These are phyloP conservation scores for Kernera saxatilis DNA, from an alignment of 345 rosid species.

Conservation along the genomic window DNA sequence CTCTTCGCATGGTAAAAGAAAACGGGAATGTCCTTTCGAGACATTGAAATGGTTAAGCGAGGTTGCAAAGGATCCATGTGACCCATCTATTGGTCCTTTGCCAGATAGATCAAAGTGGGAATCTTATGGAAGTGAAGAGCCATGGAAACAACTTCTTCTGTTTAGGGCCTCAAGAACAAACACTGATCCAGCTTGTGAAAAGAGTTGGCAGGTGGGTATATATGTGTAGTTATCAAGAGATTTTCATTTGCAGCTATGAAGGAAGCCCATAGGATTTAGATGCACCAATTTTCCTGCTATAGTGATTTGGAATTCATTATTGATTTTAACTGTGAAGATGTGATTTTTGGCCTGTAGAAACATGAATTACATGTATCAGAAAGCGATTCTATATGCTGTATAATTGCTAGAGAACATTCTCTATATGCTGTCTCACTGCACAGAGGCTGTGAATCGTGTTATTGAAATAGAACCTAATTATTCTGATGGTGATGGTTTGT, in stretches of 20 bases:
- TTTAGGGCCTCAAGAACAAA: slow-evolving; percentile 47
- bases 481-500: not conserved
- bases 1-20: slow-evolving; percentile 40
- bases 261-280: not conserved
- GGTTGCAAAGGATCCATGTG: slow-evolving; percentile 63
- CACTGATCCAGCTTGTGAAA: slow-evolving; percentile 35
- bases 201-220: slow-evolving; percentile 50
- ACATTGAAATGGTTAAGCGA: slow-evolving; percentile 57
- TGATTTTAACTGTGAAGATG: not conserved
- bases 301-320: not conserved
- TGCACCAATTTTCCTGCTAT: not conserved
- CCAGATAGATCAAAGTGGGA: slow-evolving; percentile 76
- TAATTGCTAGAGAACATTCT: not conserved
- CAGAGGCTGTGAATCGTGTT: not conserved
- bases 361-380: not conserved
- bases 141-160: slow-evolving; percentile 72
- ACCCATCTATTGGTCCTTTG: slow-evolving; percentile 36
- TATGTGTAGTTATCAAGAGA: not conserved
- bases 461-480: not conserved
- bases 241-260: not conserved
- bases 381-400: too few relatives aligned
- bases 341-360: not conserved
- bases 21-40: slow-evolving; percentile 37
- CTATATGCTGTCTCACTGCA: not conserved
- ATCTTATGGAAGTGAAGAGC: slow-evolving; percentile 45